A percentile compares a stretch with the other conserved stretches of the same genome.
These are phyloP conservation scores for Lepidium aucheri DNA, from an alignment of 345 rosid species.

Conservation along the genomic window DNA sequence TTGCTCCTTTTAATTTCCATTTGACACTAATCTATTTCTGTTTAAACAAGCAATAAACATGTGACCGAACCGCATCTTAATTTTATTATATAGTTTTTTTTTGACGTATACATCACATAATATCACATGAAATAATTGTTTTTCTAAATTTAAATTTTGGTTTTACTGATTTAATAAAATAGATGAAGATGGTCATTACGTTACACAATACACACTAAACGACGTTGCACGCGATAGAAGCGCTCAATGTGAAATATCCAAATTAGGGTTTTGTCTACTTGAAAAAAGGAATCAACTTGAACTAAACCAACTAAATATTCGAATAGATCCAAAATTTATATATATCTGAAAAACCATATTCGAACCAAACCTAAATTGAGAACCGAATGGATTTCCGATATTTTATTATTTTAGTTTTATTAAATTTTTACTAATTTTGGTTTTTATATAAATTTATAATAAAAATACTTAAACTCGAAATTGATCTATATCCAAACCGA, in stretches of 20 bases:
- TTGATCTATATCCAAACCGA: too few relatives aligned
- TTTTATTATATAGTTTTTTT: too few relatives aligned
- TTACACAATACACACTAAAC: too few relatives aligned
- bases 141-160: background rate
- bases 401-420: too few relatives aligned
- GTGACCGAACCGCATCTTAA: slow-evolving; percentile 12
- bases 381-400: too few relatives aligned
- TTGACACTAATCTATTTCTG: background rate
- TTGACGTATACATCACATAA: background rate
- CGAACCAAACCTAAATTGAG: too few relatives aligned
- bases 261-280: background rate
- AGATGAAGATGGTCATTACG: background rate
- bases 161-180: background rate
- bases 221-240: background rate
- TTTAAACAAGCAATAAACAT: slow-evolving; percentile 11
- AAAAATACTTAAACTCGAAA: too few relatives aligned
- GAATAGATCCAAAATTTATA: too few relatives aligned
- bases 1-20: background rate
- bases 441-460: too few relatives aligned
- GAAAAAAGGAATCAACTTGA: background rate
- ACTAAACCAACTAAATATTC: too few relatives aligned
- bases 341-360: too few relatives aligned
- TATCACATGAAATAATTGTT: background rate
- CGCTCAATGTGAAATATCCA: background rate
- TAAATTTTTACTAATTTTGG: too few relatives aligned